Evolutionary conservation across 2,329 filamentous ascomycete species (phyloP).

Genomic region (Talaromyces sp.): DNA sequence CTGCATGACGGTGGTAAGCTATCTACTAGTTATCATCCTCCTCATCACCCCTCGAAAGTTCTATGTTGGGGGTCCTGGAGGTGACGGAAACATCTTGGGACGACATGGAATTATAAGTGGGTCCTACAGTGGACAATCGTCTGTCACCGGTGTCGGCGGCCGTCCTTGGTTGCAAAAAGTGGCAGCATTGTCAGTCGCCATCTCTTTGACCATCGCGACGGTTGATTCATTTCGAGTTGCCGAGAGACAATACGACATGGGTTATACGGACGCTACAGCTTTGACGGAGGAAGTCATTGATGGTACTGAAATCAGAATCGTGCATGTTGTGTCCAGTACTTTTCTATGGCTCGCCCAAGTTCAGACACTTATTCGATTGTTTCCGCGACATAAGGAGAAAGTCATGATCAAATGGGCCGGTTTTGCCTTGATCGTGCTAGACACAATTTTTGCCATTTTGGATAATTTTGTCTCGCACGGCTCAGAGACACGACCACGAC

Average conservation of each 20-base stretch:
- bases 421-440: constrained; percentile 85
- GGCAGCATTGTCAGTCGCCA: constrained; percentile 60
- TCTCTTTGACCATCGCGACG: constrained; percentile 90
- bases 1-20: constrained; percentile 84
- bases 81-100: constrained; percentile 69
- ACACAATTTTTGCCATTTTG: constrained; percentile 84
- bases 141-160: constrained; percentile 80
- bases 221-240: constrained; percentile 86
- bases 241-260: constrained; percentile 72
- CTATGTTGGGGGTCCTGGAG: constrained; percentile 69
- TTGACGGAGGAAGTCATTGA: constrained; percentile 77
- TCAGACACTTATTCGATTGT: constrained; percentile 90
- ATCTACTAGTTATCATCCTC: constrained; percentile 89
- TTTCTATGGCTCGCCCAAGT: constrained; percentile 98
- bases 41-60: constrained; percentile 94
- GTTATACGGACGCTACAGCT: constrained; percentile 72
- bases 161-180: constrained; percentile 88
- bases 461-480: constrained; percentile 71
- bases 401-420: constrained; percentile 98
- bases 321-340: constrained; percentile 88
- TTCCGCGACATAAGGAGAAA: constrained; percentile 94
- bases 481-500: constrained; percentile 56
- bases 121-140: constrained; percentile 61
- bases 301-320: constrained; percentile 80
- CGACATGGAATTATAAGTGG: constrained; percentile 81